Conservation (phyloP, 768 basidiomycete genomes). For the Boletus edulis region DNA sequence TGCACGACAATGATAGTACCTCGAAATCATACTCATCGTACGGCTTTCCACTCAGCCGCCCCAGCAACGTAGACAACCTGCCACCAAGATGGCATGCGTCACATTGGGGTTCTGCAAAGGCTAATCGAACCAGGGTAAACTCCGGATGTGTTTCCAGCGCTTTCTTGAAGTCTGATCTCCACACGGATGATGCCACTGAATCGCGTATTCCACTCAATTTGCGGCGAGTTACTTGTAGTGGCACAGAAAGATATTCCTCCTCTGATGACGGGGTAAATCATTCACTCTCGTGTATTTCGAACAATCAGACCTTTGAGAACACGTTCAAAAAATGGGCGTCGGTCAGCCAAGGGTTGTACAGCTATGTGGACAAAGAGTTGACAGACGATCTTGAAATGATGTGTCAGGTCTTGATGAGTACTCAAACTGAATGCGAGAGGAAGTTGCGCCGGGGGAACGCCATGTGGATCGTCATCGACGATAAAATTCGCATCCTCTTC, state of each 20-base stretch:
- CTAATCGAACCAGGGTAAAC: slow-evolving; percentile 51
- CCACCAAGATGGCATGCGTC: slow-evolving; percentile 82
- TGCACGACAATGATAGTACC: slow-evolving; percentile 31
- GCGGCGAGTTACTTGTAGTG: slow-evolving; percentile 63
- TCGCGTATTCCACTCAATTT: slow-evolving; percentile 70
- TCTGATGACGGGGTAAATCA: slow-evolving; percentile 28
- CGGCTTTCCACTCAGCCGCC: slow-evolving; percentile 60
- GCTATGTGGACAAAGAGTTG: slow-evolving; percentile 86
- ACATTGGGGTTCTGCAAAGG: slow-evolving; percentile 61
- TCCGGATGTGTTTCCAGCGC: slow-evolving; percentile 65
- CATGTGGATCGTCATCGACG: slow-evolving; percentile 61
- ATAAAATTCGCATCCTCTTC: slow-evolving; percentile 43
- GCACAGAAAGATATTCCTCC: slow-evolving; percentile 72
- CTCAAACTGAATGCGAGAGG: slow-evolving; percentile 81
- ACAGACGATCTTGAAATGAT: slow-evolving; percentile 86
- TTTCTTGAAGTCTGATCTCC: slow-evolving; percentile 68
- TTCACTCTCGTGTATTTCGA: background rate
- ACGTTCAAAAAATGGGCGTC: slow-evolving; percentile 55
- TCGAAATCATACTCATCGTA: slow-evolving; percentile 74
- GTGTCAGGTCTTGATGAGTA: slow-evolving; percentile 67
- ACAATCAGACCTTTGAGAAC: slow-evolving; percentile 43
- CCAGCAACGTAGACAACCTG: slow-evolving; percentile 61
- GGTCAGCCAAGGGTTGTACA: slow-evolving; percentile 50
- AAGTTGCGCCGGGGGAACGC: slow-evolving; percentile 41
- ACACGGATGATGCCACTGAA: slow-evolving; percentile 83